Conservation (phyloP, 345 rosid genomes). For the Eucalyptus camaldulensis region DNA sequence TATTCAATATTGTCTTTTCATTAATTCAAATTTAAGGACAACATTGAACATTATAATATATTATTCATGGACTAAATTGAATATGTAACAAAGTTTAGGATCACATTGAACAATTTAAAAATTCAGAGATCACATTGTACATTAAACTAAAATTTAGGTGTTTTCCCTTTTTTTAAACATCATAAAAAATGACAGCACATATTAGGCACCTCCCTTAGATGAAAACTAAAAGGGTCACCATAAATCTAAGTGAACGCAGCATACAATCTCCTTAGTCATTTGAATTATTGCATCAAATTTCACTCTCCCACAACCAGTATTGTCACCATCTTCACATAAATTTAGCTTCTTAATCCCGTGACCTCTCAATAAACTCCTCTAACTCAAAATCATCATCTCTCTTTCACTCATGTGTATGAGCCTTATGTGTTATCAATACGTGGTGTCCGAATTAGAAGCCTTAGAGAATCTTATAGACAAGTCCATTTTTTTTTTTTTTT, state of each 20-base stretch:
- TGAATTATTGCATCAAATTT: not conserved
- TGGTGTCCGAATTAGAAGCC: not conserved
- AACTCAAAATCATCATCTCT: not conserved
- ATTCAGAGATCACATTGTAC: no score
- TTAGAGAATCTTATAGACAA: not conserved
- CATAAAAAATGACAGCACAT: not conserved
- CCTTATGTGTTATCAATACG: not conserved
- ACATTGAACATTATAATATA: not conserved
- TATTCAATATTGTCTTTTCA: not conserved
- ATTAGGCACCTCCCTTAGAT: not conserved
- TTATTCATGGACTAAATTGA: not conserved
- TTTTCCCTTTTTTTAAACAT: not conserved
- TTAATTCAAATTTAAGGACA: not conserved
- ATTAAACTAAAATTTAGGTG: no score
- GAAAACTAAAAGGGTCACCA: not conserved
- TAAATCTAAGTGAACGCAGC: not conserved
- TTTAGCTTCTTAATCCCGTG: not conserved
- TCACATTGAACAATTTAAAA: not conserved
- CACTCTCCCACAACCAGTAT: not conserved
- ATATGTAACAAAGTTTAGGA: not conserved
- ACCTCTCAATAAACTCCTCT: not conserved
- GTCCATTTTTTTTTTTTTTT: not conserved
- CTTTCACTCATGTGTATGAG: not conserved
- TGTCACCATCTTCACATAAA: not conserved
- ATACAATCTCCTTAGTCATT: not conserved